These are phyloP conservation scores for Trichoderma atrobrunneum DNA, from an alignment of 2,329 filamentous ascomycete species.

Conservation along the genomic window DNA sequence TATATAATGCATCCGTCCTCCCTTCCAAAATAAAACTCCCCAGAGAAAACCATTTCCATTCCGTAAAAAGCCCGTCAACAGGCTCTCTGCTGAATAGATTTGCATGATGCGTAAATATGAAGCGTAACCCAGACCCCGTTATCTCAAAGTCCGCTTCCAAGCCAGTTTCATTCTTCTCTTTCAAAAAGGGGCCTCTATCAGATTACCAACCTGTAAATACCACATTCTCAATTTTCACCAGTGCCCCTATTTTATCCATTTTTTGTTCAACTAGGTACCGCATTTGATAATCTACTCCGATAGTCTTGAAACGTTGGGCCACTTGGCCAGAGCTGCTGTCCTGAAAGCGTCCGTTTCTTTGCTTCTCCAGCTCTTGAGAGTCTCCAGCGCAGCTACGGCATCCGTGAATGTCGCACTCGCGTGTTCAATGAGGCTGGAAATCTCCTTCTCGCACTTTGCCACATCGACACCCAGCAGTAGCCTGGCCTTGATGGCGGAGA, in stretches of 20 bases:
- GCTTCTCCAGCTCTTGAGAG: constrained; percentile 50
- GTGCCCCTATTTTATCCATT: background rate
- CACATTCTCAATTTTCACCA: background rate
- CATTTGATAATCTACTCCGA: constrained; percentile 21
- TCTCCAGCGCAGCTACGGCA: constrained; percentile 46
- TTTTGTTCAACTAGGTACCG: background rate
- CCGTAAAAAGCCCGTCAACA: background rate
- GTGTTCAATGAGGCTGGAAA: constrained; percentile 57
- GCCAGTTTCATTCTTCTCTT: background rate
- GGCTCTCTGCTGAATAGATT: background rate
- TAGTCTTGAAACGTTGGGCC: constrained; percentile 49
- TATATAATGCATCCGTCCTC: constrained; percentile 4
- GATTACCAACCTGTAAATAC: background rate
- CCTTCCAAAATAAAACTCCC: background rate
- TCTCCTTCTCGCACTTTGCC: constrained; percentile 56
- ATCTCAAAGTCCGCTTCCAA: background rate
- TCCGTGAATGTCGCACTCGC: constrained; percentile 52
- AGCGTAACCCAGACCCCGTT: background rate
- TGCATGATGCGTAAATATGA: background rate
- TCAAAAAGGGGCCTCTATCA: background rate
- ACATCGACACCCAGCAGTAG: constrained; percentile 58
- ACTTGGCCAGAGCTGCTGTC: constrained; percentile 48
- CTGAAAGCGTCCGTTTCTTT: constrained; percentile 47
- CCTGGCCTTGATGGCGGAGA: constrained; percentile 60
- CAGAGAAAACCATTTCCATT: background rate